A percentile compares a stretch with the other conserved stretches of the same genome.
Evolutionary conservation across 1,284 basidiomycete species (phyloP).

Genomic region (Trichosporon sp.): DNA sequence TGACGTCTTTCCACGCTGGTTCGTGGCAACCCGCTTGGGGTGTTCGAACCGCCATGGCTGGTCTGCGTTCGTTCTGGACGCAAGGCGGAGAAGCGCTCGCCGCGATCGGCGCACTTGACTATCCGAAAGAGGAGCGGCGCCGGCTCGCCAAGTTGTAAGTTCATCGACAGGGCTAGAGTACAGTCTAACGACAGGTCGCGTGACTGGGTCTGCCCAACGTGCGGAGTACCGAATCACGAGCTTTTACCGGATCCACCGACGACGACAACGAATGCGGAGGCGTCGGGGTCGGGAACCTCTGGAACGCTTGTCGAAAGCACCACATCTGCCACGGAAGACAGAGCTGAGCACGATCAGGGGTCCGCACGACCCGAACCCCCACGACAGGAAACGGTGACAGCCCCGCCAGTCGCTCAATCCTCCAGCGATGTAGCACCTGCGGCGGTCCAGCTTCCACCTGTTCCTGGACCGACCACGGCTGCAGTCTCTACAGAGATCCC

Average conservation of each 20-base stretch:
- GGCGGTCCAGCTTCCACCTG: background rate
- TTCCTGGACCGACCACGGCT: background rate
- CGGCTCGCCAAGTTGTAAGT: constrained; percentile 71
- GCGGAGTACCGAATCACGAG: constrained; percentile 61
- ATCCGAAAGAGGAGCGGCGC: constrained; percentile 68
- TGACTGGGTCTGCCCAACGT: constrained; percentile 73
- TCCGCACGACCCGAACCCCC: background rate
- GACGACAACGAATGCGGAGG: background rate
- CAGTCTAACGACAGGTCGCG: constrained; percentile 57
- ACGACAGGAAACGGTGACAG: background rate
- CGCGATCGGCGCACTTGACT: constrained; percentile 82
- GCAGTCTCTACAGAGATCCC: background rate
- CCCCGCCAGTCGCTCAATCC: background rate
- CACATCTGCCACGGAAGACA: too few relatives aligned
- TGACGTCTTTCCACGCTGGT: constrained; percentile 62
- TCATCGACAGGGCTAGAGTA: background rate
- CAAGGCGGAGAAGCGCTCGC: constrained; percentile 81
- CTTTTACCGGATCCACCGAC: constrained; percentile 51
- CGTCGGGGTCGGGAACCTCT: background rate
- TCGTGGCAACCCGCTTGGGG: constrained; percentile 96
- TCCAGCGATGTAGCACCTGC: background rate
- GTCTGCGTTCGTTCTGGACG: constrained; percentile 85
- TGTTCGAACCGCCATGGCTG: constrained; percentile 89
- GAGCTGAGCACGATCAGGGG: background rate
- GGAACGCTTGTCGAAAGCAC: background rate